Base-by-base conservation (phyloP, 2,329 filamentous ascomycete genomes). In the Aspergillus sp. region DNA sequence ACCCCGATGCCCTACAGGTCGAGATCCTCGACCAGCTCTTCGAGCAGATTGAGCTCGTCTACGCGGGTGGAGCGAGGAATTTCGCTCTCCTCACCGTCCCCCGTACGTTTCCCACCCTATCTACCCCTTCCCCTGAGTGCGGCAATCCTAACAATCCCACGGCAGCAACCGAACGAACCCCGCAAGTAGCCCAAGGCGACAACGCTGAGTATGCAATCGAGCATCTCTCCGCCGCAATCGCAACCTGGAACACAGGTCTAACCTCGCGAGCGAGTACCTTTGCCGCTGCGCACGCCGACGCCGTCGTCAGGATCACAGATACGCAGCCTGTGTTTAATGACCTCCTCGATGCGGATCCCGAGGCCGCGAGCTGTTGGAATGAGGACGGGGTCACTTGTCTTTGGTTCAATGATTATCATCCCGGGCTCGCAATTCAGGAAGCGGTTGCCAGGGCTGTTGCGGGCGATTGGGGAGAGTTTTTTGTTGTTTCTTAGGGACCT, bases 351-450 rank as follows among this genome's bases (percentile, higher is more conserved):
- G 54, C 38, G 25, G 62, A 52, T 19, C 48, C 30, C 5, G 51
- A 49, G 2, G 48, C 45, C 8, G 62, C 62, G 13, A 30, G 38
- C 38, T 64, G 62, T 54, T 61, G 19, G 17, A 61, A 61, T n/a
- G 25, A 34, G 9, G 62, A 64, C 8, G 58, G 62, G 0, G 41
- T 58, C 1, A 53, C 59, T 5, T 64, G 62, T 59, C 49, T 64
- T 3, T 64, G 62, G 62, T 64, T 64, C n/a, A 61, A 64, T 46
- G 59, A 64, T 30, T 64, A 58, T 45, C 62, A 64, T 7, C 62
- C 62, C 1, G 59, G 59, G 4, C 22, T 64, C 19, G 59, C 34
- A 3, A 64, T 64, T 23, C 62, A 64, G 23, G 46, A 64, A 45
- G 54, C 54, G 6, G 59, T 61, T 51, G 59, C 62, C 2, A 54